Base-by-base conservation (phyloP, 345 rosid species). In the Gossypium stocksii region DNA sequence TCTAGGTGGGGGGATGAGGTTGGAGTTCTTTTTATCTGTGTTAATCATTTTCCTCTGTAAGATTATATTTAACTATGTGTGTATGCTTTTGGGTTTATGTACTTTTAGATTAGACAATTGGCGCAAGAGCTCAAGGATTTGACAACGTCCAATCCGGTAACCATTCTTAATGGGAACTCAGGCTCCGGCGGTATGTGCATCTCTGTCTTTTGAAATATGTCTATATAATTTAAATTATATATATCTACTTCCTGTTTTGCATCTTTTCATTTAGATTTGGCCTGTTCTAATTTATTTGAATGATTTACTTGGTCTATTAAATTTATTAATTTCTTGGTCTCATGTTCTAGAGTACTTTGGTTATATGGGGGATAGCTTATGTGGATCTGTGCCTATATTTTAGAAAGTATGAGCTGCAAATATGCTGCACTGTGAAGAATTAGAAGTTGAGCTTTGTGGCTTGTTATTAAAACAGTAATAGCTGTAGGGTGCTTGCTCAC, bases 81-180 rank as follows among this genome's bases (percentile, higher is more conserved):
- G 14, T 12, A 60, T 82, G 43, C 29, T 49, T 52, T 54, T 66
- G 45, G 34, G 53, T 66, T 56, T 68, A 64, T 63, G 53, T 80
- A 16, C 48, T 64, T 75, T 63, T 69, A 94, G 97, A 90, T 94
- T 80, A 88, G 87, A 14, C 88, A 89, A 75, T 80, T 92, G 86
- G 94, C 97, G 46, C 89, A 87, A 74, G 98, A 94, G 90, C 92
- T 94, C 76, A 94, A 91, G 84, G 95, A 94, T 75, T 79, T 94
- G 79, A 69, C 87, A 44, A 17, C 86, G 76, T 82, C 93, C 77
- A 79, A 77, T 81, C 95, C 92, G 2, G 85, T 92, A 76, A 90
- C 98, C 75, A 86, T 94, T 77, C 87, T 79, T 73, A 94, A 92
- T 68, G 89, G 93, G 51, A 79, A 77, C 83, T 84, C 89, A 62